Conservation (phyloP, 208 protist genomes). For the Entamoeba invadens region DNA sequence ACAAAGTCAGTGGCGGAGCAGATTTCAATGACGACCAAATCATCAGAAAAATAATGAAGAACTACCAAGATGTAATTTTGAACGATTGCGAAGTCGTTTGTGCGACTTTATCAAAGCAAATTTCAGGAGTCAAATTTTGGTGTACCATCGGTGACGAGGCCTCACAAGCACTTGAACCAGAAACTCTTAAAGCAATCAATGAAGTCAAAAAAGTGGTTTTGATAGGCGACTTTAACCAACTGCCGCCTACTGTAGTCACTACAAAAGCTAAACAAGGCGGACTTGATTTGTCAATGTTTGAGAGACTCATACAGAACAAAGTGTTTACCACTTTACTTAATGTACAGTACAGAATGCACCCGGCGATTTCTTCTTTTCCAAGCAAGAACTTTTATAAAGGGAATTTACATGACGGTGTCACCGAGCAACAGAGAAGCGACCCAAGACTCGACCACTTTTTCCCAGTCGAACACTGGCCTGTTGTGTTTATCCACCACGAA, state of each 20-base stretch:
- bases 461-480: conserved; percentile 58
- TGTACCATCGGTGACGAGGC: conserved; percentile 81
- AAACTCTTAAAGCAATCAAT: conserved; percentile 72
- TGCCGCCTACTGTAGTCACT: conserved; percentile 77
- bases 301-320: conserved; percentile 66
- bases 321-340: conserved; percentile 64
- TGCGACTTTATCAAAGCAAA: too few relatives aligned
- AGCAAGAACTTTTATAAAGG: conserved; percentile 87
- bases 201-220: conserved; percentile 65
- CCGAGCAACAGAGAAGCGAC: conserved; percentile 52
- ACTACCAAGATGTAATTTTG: too few relatives aligned
- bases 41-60: too few relatives aligned
- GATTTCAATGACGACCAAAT: too few relatives aligned
- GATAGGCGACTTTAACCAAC: conserved; percentile 78
- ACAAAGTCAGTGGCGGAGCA: too few relatives aligned
- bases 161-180: conserved; percentile 79
- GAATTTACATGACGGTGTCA: conserved; percentile 74
- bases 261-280: conserved; percentile 66
- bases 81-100: too few relatives aligned
- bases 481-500: conserved; percentile 72
- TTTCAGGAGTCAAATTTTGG: conserved; percentile 57
- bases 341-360: conserved; percentile 95
- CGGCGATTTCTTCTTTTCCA: conserved; percentile 70
- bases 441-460: conserved; percentile 61
- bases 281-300: conserved; percentile 71